Conservation (phyloP, 495 filamentous ascomycete species). For the Massariosphaeria phaeospora region DNA sequence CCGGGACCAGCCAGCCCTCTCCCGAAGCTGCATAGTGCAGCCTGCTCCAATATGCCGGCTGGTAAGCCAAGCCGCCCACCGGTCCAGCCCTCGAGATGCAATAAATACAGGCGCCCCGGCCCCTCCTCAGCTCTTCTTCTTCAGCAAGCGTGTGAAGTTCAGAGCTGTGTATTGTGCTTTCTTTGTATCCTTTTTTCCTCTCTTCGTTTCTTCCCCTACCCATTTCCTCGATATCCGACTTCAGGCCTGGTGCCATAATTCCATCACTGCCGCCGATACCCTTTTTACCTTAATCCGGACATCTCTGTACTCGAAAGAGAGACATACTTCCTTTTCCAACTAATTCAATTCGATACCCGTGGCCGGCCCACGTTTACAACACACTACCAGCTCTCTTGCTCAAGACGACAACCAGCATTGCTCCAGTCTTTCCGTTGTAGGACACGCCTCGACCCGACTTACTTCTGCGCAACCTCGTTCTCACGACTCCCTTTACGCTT, state of each 20-base stretch:
- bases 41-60: constrained; percentile 25
- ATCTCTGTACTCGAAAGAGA: constrained; percentile 22
- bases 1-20: constrained; percentile 18
- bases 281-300: constrained; percentile 19
- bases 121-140: constrained; percentile 33
- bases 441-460: constrained; percentile 10
- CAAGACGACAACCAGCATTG: constrained; percentile 24
- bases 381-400: constrained; percentile 43
- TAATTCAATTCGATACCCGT: constrained; percentile 33
- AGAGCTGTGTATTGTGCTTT: constrained; percentile 40
- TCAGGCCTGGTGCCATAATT: constrained; percentile 35
- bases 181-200: constrained; percentile 31
- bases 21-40: constrained; percentile 6
- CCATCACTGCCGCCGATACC: constrained; percentile 8
- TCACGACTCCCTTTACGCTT: constrained; percentile 25
- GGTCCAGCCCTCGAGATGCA: constrained; percentile 1
- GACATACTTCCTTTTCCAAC: constrained; percentile 14
- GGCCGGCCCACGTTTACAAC: constrained; percentile 39
- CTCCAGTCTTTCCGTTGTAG: neutral
- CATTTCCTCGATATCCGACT: constrained; percentile 16
- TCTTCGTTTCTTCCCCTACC: constrained; percentile 28
- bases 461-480: constrained; percentile 22
- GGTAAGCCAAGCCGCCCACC: constrained; percentile 19
- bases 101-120: constrained; percentile 28
- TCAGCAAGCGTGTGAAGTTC: constrained; percentile 44